Percentiles rank a stretch among this genome's conserved stretches.
phyloP scores from a whole-genome alignment of 495 filamentous ascomycete species.

The Cercophora newfieldiana region DNA sequence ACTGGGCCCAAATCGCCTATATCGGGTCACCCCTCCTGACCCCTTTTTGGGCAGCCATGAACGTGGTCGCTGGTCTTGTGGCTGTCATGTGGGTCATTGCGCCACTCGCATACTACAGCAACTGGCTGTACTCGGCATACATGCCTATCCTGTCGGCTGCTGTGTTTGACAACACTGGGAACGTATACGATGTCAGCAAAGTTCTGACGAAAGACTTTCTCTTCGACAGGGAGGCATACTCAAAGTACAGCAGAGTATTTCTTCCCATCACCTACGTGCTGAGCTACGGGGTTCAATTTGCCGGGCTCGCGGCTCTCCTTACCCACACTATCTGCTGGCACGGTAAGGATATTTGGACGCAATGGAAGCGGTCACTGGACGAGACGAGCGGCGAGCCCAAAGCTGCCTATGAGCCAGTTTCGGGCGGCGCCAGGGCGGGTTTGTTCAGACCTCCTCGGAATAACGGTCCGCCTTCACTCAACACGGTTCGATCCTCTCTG shows the following conservation, averaged over 20 bases:
- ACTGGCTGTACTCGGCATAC: slow-evolving; percentile 73
- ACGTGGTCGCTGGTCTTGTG: slow-evolving; percentile 81
- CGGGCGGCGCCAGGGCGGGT: slow-evolving; percentile 25
- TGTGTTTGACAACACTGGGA: slow-evolving; percentile 80
- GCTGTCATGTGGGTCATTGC: slow-evolving; percentile 89
- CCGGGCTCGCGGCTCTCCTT: slow-evolving; percentile 68
- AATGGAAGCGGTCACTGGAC: slow-evolving; percentile 59
- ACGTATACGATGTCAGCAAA: slow-evolving; percentile 71
- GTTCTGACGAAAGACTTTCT: slow-evolving; percentile 71
- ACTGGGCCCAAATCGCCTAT: slow-evolving; percentile 92
- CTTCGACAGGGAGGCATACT: slow-evolving; percentile 69
- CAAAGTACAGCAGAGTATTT: slow-evolving; percentile 76
- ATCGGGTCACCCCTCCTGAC: slow-evolving; percentile 84
- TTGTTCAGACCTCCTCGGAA: slow-evolving; percentile 10
- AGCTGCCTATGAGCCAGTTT: slow-evolving; percentile 46
- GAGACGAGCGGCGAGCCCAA: slow-evolving; percentile 48
- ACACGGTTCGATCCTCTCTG: slow-evolving; percentile 36
- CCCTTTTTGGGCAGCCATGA: slow-evolving; percentile 89
- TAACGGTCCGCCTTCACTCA: slow-evolving; percentile 6
- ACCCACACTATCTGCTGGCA: slow-evolving; percentile 75
- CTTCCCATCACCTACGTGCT: slow-evolving; percentile 81
- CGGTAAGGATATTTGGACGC: slow-evolving; percentile 69
- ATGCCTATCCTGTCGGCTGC: slow-evolving; percentile 75
- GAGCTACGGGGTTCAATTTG: slow-evolving; percentile 79
- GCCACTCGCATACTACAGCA: slow-evolving; percentile 78